Percentiles rank a stretch among this genome's conserved stretches.
Evolutionary conservation across 2,329 filamentous ascomycete genomes (phyloP).

Genomic region (Hypoxylon sp.): DNA sequence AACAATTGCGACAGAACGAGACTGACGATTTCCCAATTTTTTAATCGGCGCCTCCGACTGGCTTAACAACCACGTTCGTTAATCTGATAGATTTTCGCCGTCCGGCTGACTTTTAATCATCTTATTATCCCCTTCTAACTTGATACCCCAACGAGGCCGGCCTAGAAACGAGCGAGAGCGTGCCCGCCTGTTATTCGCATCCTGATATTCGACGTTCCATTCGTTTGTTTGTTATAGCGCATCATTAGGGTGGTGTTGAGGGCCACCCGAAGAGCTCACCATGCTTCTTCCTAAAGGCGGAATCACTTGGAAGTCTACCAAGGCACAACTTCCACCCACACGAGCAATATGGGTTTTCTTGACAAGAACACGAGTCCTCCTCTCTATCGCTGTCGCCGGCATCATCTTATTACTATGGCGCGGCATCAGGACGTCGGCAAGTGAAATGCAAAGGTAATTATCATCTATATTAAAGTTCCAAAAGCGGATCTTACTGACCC

Average conservation of each 20-base stretch:
- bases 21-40: conserved; percentile 9
- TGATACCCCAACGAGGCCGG: conserved; percentile 31
- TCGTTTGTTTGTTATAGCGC: conserved; percentile 43
- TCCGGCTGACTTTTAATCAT: conserved; percentile 19
- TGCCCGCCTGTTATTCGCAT: conserved; percentile 24
- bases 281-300: conserved; percentile 95
- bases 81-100: conserved; percentile 37
- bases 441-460: conserved; percentile 89
- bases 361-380: conserved; percentile 82
- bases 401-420: conserved; percentile 89
- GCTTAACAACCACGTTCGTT: conserved; percentile 30
- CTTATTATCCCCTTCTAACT: conserved; percentile 15
- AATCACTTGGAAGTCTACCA: conserved; percentile 92
- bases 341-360: conserved; percentile 79
- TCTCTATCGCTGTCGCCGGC: conserved; percentile 78
- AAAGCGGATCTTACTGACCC: conserved; percentile 44
- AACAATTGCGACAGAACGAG: conserved; percentile 34
- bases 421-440: conserved; percentile 82
- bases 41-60: conserved; percentile 23
- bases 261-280: conserved; percentile 60
- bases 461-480: conserved; percentile 15
- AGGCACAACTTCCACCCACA: conserved; percentile 81
- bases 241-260: conserved; percentile 58
- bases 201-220: conserved; percentile 10
- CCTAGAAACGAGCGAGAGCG: conserved; percentile 31